Conservation (phyloP, 2,329 filamentous ascomycete genomes). For the Aspergillus quadrilineatus region DNA sequence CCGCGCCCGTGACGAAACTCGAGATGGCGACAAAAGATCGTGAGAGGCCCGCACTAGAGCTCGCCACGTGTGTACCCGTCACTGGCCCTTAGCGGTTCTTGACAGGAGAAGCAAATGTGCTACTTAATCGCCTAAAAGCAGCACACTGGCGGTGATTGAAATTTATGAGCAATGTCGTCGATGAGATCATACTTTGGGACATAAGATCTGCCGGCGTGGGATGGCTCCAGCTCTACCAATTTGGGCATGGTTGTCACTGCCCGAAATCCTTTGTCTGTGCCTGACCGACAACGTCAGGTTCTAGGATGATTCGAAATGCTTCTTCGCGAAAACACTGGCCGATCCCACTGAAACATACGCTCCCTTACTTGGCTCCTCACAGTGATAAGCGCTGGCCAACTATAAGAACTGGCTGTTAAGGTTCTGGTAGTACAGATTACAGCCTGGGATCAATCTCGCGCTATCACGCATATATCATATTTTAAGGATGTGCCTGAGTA, state of each 20-base stretch:
- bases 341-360: background rate
- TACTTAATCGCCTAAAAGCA: background rate
- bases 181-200: slow-evolving; percentile 2
- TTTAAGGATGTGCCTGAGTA: background rate
- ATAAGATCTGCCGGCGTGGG: background rate
- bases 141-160: background rate
- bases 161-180: background rate
- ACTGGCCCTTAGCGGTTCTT: slow-evolving; percentile 5
- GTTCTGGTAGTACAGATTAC: background rate
- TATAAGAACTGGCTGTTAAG: background rate
- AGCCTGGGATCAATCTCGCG: background rate
- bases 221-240: slow-evolving; percentile 6
- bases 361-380: slow-evolving; percentile 2
- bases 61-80: slow-evolving; percentile 13
- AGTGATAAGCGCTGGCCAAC: background rate
- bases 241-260: slow-evolving; percentile 12
- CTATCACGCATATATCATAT: background rate
- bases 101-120: slow-evolving; percentile 3
- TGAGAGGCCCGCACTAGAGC: slow-evolving; percentile 7
- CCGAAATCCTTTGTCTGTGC: slow-evolving; percentile 11
- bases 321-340: slow-evolving; percentile 6
- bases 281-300: slow-evolving; percentile 9
- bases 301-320: slow-evolving; percentile 6
- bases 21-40: slow-evolving; percentile 5
- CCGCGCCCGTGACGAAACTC: slow-evolving; percentile 10